Conservation (phyloP, 495 filamentous ascomycete species). For the Penicillium subrubescens region DNA sequence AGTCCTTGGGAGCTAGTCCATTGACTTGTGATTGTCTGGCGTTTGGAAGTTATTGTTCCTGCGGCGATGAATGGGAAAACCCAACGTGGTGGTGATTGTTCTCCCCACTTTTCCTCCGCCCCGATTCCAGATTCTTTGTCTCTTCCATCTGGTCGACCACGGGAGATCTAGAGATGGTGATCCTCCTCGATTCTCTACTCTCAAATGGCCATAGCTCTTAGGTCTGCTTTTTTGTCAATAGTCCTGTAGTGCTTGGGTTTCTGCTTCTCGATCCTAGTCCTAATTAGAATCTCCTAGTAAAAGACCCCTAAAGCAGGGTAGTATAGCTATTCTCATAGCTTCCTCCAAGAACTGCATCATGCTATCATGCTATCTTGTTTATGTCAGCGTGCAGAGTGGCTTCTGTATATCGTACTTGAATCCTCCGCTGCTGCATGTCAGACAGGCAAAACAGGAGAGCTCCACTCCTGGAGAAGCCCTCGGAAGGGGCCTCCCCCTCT, state of each 20-base stretch:
- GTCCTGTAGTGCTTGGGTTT: background rate
- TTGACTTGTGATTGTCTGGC: background rate
- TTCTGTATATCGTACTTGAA: constrained; percentile 14
- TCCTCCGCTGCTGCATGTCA: constrained; percentile 29
- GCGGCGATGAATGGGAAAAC: background rate
- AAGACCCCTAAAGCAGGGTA: background rate
- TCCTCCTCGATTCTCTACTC: background rate
- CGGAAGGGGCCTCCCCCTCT: background rate
- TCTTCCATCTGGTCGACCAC: background rate
- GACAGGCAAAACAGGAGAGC: constrained; percentile 5
- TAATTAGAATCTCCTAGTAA: background rate
- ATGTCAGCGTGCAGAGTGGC: constrained; percentile 24
- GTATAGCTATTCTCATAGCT: constrained; percentile 10
- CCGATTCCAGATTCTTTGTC: background rate
- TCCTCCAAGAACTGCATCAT: constrained; percentile 12
- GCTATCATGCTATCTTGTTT: constrained; percentile 11
- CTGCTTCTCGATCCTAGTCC: background rate
- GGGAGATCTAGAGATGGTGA: background rate
- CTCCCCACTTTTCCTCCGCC: constrained; percentile 18
- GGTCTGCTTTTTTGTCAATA: background rate
- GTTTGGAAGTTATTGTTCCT: background rate
- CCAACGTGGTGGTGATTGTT: constrained; percentile 20
- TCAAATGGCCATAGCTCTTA: no score
- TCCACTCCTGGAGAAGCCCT: background rate
- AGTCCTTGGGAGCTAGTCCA: background rate